A percentile compares a stretch with the other conserved stretches of the same genome.
Evolutionary conservation across 2,329 filamentous ascomycete genomes (phyloP).

Genomic region (Xylariaceae sp.): DNA sequence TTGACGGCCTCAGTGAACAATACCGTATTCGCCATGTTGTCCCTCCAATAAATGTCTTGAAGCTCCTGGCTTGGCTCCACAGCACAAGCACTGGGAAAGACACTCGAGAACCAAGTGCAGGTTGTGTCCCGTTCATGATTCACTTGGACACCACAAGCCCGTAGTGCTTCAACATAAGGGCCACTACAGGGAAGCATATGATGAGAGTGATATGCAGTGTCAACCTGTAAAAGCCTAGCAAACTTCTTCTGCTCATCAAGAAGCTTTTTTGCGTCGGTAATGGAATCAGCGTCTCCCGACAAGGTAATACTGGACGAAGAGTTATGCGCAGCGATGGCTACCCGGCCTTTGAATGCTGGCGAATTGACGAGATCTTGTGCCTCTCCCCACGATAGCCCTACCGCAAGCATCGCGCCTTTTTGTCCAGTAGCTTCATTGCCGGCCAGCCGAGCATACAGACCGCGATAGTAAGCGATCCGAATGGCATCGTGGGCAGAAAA

Average conservation of each 20-base stretch:
- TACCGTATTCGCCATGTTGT: slow-evolving; percentile 44
- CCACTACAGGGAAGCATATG: slow-evolving; percentile 34
- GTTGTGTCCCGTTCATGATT: neutral
- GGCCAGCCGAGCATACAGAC: slow-evolving; percentile 31
- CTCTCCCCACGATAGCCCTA: slow-evolving; percentile 37
- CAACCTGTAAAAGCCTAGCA: slow-evolving; percentile 33
- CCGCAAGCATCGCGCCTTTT: slow-evolving; percentile 44
- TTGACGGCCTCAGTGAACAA: slow-evolving; percentile 41
- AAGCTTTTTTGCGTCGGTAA: slow-evolving; percentile 25
- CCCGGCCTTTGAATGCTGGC: slow-evolving; percentile 27
- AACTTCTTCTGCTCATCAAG: slow-evolving; percentile 30
- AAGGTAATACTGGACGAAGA: slow-evolving; percentile 37
- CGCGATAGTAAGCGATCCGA: slow-evolving; percentile 43
- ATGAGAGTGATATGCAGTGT: slow-evolving; percentile 41
- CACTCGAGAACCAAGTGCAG: slow-evolving; percentile 26
- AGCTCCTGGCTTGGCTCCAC: neutral
- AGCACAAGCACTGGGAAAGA: slow-evolving; percentile 12
- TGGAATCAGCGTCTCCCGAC: slow-evolving; percentile 32
- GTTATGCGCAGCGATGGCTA: slow-evolving; percentile 35
- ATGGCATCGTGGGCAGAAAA: slow-evolving; percentile 42
- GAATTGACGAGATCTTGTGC: slow-evolving; percentile 27
- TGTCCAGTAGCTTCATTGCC: neutral
- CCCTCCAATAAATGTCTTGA: slow-evolving; percentile 39
- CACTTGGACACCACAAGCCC: slow-evolving; percentile 7
- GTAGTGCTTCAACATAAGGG: slow-evolving; percentile 16